These are phyloP conservation scores for Grammothele lineata DNA, from an alignment of 768 basidiomycete species.

Conservation along the genomic window DNA sequence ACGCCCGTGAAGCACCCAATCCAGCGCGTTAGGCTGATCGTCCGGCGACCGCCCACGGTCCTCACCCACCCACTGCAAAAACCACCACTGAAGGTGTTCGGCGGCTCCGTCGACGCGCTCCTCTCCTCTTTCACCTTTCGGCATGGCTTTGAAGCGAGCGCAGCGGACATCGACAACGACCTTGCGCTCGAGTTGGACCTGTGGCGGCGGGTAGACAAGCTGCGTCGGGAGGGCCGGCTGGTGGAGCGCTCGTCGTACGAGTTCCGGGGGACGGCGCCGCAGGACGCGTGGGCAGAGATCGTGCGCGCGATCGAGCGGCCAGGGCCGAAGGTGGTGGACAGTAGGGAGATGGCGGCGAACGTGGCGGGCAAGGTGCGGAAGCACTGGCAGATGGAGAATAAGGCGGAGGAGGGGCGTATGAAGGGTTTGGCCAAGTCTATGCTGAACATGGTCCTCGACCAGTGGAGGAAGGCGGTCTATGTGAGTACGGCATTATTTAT, in stretches of 20 bases:
- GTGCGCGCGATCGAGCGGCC: constrained; percentile 32
- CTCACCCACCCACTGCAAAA: constrained; percentile 67
- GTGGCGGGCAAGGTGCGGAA: constrained; percentile 63
- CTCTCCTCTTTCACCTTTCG: constrained; percentile 60
- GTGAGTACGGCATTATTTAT: constrained; percentile 40
- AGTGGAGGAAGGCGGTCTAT: constrained; percentile 88
- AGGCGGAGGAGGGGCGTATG: constrained; percentile 64
- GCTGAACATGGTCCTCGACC: constrained; percentile 60
- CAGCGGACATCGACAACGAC: constrained; percentile 32
- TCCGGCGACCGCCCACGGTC: constrained; percentile 56
- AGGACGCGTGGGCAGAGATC: constrained; percentile 58
- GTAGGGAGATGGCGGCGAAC: constrained; percentile 42
- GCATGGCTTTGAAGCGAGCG: constrained; percentile 44
- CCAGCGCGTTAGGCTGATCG: constrained; percentile 63
- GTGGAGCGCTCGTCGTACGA: constrained; percentile 9
- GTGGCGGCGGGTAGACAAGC: constrained; percentile 37
- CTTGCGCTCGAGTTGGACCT: constrained; percentile 42
- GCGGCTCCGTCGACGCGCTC: constrained; percentile 50
- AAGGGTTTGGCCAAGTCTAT: constrained; percentile 68
- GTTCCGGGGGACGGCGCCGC: constrained; percentile 18
- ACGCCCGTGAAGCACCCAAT: constrained; percentile 34
- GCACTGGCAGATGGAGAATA: constrained; percentile 77
- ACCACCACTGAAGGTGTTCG: constrained; percentile 48
- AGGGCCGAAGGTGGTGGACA: constrained; percentile 20
- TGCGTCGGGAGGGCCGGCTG: constrained; percentile 45